A percentile compares a stretch with the other conserved stretches of the same genome.
Conservation (phyloP, 306 rosid species). For the Vigna unguiculata region DNA sequence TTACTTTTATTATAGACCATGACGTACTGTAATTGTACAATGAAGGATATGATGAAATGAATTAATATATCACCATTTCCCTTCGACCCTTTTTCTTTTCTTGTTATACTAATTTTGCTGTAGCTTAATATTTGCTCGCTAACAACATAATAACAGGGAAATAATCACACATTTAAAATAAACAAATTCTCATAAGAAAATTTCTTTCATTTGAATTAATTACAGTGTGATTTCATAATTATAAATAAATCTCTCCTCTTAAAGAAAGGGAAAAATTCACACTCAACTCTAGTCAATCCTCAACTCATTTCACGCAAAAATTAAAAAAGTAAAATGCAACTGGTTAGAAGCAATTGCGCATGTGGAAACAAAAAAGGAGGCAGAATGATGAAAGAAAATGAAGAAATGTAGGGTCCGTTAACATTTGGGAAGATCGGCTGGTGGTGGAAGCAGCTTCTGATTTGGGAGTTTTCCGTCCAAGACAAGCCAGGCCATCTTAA, state of each 20-base stretch:
- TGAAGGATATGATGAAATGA: too few species aligned
- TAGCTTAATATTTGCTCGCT: too few species aligned
- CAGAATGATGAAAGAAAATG: neutral
- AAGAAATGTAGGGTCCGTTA: neutral
- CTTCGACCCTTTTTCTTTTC: too few species aligned
- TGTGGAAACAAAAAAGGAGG: neutral
- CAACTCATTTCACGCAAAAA: neutral
- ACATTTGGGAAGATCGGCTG: conserved; percentile 74
- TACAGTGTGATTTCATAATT: too few species aligned
- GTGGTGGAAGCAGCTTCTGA: conserved; percentile 70
- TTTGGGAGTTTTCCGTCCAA: conserved; percentile 69
- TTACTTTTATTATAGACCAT: too few species aligned
- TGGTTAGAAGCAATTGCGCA: neutral
- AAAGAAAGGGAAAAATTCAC: neutral
- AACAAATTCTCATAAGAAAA: too few species aligned
- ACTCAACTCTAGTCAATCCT: neutral
- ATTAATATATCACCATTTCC: too few species aligned
- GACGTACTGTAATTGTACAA: too few species aligned
- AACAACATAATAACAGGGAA: too few species aligned
- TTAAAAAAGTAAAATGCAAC: neutral
- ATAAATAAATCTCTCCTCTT: conserved; percentile 29
- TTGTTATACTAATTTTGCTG: too few species aligned
- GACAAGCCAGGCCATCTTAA: conserved; percentile 76
- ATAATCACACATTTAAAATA: too few species aligned
- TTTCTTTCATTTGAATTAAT: too few species aligned